Evolutionary conservation across 2,329 filamentous ascomycete species (phyloP).

Genomic region (Aspergillus fijiensis): DNA sequence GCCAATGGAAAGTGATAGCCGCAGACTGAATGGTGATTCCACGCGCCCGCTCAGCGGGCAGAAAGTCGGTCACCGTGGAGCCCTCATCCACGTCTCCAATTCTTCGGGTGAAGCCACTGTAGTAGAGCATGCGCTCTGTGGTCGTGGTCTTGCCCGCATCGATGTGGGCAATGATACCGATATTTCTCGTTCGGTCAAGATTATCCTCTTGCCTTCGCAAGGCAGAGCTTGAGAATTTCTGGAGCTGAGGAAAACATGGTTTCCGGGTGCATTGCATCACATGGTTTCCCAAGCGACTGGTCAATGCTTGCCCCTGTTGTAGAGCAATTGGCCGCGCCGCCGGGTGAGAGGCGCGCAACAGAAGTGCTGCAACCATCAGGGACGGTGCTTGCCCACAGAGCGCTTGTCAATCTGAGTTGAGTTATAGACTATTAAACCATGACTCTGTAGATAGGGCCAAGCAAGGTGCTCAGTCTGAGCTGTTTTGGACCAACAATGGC

Average conservation of each 20-base stretch:
- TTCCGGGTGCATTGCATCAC: neutral
- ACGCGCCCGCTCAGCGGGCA: constrained; percentile 84
- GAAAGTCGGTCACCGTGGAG: constrained; percentile 94
- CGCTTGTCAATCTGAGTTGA: neutral
- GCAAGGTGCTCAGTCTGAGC: no score
- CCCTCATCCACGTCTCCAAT: constrained; percentile 96
- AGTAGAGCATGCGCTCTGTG: constrained; percentile 98
- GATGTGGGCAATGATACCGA: constrained; percentile 97
- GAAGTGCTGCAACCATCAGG: constrained; percentile 32
- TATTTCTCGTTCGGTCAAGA: constrained; percentile 76
- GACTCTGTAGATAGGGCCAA: neutral
- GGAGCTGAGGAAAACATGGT: constrained; percentile 4
- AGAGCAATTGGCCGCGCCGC: constrained; percentile 21
- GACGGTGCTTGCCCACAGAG: constrained; percentile 13
- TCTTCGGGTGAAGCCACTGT: constrained; percentile 83
- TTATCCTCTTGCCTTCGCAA: constrained; percentile 25
- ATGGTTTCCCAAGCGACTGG: constrained; percentile 9
- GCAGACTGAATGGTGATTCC: constrained; percentile 98
- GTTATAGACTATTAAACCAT: constrained; percentile 1
- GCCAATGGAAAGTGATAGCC: constrained; percentile 94
- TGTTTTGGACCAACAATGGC: neutral
- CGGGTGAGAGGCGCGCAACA: constrained; percentile 29
- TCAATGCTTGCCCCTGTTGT: constrained; percentile 3
- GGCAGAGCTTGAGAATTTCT: constrained; percentile 31
- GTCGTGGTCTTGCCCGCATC: constrained; percentile 99